phyloP scores from a whole-genome alignment of 2,329 filamentous ascomycete species.

The Aspergillus caelatus region DNA sequence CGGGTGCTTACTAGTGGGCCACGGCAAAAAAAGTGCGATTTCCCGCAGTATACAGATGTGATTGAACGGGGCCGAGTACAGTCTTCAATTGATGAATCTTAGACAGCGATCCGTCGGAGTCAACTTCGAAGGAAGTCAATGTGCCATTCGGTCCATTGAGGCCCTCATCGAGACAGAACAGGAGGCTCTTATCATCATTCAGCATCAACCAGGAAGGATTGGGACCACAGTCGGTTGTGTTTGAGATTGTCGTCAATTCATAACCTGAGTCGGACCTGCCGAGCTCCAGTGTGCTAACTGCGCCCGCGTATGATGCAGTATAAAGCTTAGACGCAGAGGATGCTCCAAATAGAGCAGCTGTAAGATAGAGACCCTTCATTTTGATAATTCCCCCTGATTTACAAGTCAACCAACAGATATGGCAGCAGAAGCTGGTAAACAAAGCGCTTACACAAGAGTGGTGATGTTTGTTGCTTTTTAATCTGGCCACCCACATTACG shows the following conservation, averaged over 20 bases:
- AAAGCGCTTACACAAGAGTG: background rate
- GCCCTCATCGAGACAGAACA: slow-evolving; percentile 26
- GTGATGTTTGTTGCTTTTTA: background rate
- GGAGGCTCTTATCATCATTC: slow-evolving; percentile 12
- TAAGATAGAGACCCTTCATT: background rate
- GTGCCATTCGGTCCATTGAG: slow-evolving; percentile 20
- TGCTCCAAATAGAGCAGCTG: slow-evolving; percentile 2
- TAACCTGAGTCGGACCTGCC: slow-evolving; percentile 10
- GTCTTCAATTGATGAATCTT: slow-evolving; percentile 15
- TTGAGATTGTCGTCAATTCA: slow-evolving; percentile 11
- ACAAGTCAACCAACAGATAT: background rate
- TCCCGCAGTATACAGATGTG: slow-evolving; percentile 16
- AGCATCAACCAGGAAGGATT: slow-evolving; percentile 27
- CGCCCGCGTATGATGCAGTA: slow-evolving; percentile 39
- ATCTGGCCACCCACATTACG: background rate
- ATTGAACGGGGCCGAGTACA: slow-evolving; percentile 21
- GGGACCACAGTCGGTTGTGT: slow-evolving; percentile 17
- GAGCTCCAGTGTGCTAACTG: slow-evolving; percentile 33
- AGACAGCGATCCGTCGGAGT: slow-evolving; percentile 18
- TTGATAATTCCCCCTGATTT: background rate
- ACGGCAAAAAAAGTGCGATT: slow-evolving; percentile 19
- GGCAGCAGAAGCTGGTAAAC: background rate
- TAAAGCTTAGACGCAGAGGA: slow-evolving; percentile 26
- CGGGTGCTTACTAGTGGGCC: slow-evolving; percentile 22
- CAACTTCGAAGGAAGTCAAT: slow-evolving; percentile 19